Percentiles rank a stretch among this genome's conserved stretches.
Conservation (phyloP, 495 filamentous ascomycete species). For the Xylaria nigripes region DNA sequence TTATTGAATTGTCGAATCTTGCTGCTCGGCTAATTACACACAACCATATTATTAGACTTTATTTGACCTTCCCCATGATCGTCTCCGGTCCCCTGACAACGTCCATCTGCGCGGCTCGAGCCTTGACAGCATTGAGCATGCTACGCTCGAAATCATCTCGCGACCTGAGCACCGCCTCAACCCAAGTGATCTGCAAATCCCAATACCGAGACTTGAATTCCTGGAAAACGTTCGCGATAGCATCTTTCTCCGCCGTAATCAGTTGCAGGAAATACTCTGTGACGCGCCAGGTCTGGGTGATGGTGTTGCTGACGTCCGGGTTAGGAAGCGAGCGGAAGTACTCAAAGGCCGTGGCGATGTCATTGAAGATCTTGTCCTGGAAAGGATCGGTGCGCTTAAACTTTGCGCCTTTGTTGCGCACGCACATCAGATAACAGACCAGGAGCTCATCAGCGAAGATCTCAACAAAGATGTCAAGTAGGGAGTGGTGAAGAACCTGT, state of each 20-base stretch:
- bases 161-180: constrained; percentile 81
- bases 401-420: constrained; percentile 83
- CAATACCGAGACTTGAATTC: constrained; percentile 79
- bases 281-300: constrained; percentile 88
- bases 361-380: constrained; percentile 83
- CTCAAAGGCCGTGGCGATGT: constrained; percentile 76
- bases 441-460: constrained; percentile 87
- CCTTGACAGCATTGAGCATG: constrained; percentile 81
- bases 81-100: constrained; percentile 73
- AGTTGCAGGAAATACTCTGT: constrained; percentile 72
- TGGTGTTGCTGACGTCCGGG: constrained; percentile 41
- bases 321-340: constrained; percentile 53
- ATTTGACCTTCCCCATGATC: constrained; percentile 84
- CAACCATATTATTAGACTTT: constrained; percentile 14
- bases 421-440: constrained; percentile 72
- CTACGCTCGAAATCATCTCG: constrained; percentile 89
- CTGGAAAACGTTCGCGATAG: constrained; percentile 67
- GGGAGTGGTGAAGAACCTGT: constrained; percentile 68
- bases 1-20: constrained; percentile 4
- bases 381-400: constrained; percentile 79
- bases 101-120: constrained; percentile 72
- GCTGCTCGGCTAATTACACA: constrained; percentile 1
- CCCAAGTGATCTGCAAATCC: constrained; percentile 93
- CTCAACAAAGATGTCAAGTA: constrained; percentile 83
- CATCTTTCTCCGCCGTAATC: constrained; percentile 65